Conservation (phyloP, 1,139 yeast genomes). For the Kluyveromyces sp. region DNA sequence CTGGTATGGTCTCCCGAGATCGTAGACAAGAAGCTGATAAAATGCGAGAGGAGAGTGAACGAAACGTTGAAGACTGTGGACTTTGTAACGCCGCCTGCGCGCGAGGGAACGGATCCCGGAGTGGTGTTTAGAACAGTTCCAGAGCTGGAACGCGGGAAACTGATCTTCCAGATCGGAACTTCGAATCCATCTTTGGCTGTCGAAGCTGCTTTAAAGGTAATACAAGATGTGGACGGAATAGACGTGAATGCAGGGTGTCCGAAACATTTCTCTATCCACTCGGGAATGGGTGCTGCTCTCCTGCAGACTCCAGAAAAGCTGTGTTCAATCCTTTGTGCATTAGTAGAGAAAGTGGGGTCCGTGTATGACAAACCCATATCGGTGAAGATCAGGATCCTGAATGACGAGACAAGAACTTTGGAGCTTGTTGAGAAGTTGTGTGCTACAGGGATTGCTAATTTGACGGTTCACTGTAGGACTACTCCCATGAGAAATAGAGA, state of each 20-base stretch:
- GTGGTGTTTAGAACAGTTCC: constrained; percentile 69
- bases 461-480: constrained; percentile 89
- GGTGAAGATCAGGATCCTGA: constrained; percentile 78
- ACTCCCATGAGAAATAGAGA: constrained; percentile 86
- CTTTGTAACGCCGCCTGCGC: constrained; percentile 34
- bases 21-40: constrained; percentile 72
- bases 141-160: constrained; percentile 47
- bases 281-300: constrained; percentile 97
- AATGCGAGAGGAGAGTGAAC: constrained; percentile 60
- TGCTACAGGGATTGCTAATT: constrained; percentile 71
- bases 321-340: constrained; percentile 54
- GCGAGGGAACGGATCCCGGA: constrained; percentile 34
- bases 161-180: constrained; percentile 88
- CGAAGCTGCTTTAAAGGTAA: constrained; percentile 72
- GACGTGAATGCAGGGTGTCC: constrained; percentile 98
- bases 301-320: constrained; percentile 73
- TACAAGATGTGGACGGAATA: constrained; percentile 82
- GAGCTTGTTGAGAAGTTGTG: constrained; percentile 57
- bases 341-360: constrained; percentile 74
- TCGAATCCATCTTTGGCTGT: constrained; percentile 80
- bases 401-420: constrained; percentile 53
- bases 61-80: constrained; percentile 52
- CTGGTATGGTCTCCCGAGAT: constrained; percentile 95
- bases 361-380: constrained; percentile 76
- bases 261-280: constrained; percentile 76